Conservation (phyloP, 1,284 basidiomycete species). For the Cutaneotrichosporon cavernicola region DNA sequence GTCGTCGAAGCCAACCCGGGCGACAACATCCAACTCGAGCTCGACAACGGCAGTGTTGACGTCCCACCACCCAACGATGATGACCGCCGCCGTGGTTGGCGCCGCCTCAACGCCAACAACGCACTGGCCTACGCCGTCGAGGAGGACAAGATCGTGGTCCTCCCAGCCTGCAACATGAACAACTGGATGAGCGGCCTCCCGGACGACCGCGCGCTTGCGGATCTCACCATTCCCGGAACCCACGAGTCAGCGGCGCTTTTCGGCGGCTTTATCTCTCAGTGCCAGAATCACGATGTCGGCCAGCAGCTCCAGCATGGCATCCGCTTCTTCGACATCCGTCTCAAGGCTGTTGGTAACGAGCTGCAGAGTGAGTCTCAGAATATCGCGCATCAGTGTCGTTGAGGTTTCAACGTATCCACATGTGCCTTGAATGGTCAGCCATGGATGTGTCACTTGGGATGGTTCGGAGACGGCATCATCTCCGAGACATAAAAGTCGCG, state of each 20-base stretch:
- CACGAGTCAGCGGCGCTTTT: conserved; percentile 22
- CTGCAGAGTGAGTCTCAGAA: conserved; percentile 39
- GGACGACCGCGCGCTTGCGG: conserved; percentile 24
- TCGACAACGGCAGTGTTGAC: conserved; percentile 14
- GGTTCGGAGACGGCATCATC: not conserved
- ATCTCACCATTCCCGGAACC: conserved; percentile 21
- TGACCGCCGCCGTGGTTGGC: conserved; percentile 21
- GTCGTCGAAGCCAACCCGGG: conserved; percentile 14
- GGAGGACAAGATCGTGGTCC: conserved; percentile 21
- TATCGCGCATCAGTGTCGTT: not conserved
- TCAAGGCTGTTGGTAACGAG: conserved; percentile 62
- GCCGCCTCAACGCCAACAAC: conserved; percentile 16
- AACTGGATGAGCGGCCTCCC: conserved; percentile 21
- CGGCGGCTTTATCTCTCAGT: conserved; percentile 43
- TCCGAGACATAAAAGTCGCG: not conserved
- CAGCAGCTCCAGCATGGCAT: conserved; percentile 58
- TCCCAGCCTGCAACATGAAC: conserved; percentile 13
- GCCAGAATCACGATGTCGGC: conserved; percentile 46
- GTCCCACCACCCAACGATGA: conserved; percentile 11
- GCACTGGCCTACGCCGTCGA: conserved; percentile 18
- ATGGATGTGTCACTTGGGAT: too few species aligned
- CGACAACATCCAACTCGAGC: conserved; percentile 11
- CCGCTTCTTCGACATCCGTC: conserved; percentile 75
- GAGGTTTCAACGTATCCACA: too few species aligned
- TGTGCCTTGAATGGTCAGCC: not conserved